Base-by-base conservation (phyloP, 1,284 basidiomycete genomes). In the Papiliotrema flavescens region DNA sequence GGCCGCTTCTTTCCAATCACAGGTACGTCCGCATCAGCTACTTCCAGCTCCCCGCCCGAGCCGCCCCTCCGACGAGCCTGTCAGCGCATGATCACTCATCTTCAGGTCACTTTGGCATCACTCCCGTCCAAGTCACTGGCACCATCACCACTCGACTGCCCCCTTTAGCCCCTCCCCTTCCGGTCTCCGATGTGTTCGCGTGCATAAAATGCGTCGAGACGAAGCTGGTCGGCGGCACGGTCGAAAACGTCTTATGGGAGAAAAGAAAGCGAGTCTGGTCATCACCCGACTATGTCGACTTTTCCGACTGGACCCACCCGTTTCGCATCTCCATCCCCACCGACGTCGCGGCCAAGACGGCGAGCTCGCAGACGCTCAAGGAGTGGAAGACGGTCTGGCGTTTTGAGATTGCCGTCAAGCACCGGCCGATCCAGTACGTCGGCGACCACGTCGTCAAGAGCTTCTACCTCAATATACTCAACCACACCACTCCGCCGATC, bases 51-150 rank as follows among this genome's bases (percentile, higher is more conserved):
- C n/a, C n/a, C n/a, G n/a, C n/a, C n/a, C n/a, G n/a, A n/a, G n/a
- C n/a, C n/a, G n/a, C n/a, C n/a, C n/a, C n/a, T n/a, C n/a, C n/a
- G n/a, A n/a, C n/a, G n/a, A n/a, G n/a, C n/a, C n/a, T n/a, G n/a
- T n/a, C n/a, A n/a, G n/a, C n/a, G n/a, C n/a, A n/a, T n/a, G n/a
- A n/a, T n/a, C n/a, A n/a, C n/a, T n/a, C n/a, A n/a, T n/a, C n/a
- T n/a, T 24, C 46, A 74, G 72, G 72, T 34, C 62, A 70, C 51
- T 67, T 71, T 52, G 72, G 72, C n/a, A 57, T 73, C 5, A 65
- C 69, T 11, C 65, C 67, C 2, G 71, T 74, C 39, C 41, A 59
- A 24, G 28, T 71, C 19, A 36, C 50, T 2, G 72, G 72, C 23
- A 54, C 54, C 4, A 49, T 62, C 32, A 50, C 49, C 24, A 59